Evolutionary conservation across 768 basidiomycete genomes (phyloP).

Genomic region (Obba rivulosa): DNA sequence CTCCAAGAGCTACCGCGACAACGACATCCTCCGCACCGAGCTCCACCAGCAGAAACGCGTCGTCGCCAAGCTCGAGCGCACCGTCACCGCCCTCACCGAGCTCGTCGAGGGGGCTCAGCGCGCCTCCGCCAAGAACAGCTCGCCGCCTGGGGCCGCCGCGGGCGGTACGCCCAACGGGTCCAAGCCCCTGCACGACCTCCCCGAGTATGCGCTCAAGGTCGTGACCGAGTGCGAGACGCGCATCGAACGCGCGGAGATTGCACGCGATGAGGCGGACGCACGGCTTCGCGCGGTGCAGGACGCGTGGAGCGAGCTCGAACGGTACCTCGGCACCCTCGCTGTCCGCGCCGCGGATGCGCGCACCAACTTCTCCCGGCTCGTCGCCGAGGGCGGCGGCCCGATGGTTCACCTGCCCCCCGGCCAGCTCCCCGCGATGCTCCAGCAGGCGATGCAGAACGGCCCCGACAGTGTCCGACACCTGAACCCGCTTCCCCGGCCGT

Average conservation of each 20-base stretch:
- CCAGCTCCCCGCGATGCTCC: conserved; percentile 9
- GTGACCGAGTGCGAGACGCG: conserved; percentile 43
- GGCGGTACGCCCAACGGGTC: conserved; percentile 11
- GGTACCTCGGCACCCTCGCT: conserved; percentile 42
- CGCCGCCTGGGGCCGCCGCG: conserved; percentile 13
- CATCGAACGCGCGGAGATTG: conserved; percentile 42
- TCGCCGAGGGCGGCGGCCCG: conserved; percentile 39
- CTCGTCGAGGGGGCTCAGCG: conserved; percentile 10
- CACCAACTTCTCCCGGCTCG: conserved; percentile 38
- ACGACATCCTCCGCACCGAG: conserved; percentile 46
- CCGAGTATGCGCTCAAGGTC: conserved; percentile 31
- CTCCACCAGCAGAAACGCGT: conserved; percentile 36
- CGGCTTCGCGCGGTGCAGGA: conserved; percentile 37
- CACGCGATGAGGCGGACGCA: conserved; percentile 51
- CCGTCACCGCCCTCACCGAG: conserved; percentile 27
- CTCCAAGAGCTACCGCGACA: conserved; percentile 45
- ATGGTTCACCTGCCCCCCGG: conserved; percentile 28
- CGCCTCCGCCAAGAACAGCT: conserved; percentile 7
- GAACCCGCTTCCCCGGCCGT: background rate
- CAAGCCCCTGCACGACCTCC: conserved; percentile 9
- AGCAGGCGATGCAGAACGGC: background rate
- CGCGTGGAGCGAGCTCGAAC: conserved; percentile 46
- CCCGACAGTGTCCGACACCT: background rate
- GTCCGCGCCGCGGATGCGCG: conserved; percentile 45
- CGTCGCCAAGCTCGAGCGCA: conserved; percentile 51